These are phyloP conservation scores for Leccinum rimulosum DNA, from an alignment of 768 basidiomycete species.

Conservation along the genomic window DNA sequence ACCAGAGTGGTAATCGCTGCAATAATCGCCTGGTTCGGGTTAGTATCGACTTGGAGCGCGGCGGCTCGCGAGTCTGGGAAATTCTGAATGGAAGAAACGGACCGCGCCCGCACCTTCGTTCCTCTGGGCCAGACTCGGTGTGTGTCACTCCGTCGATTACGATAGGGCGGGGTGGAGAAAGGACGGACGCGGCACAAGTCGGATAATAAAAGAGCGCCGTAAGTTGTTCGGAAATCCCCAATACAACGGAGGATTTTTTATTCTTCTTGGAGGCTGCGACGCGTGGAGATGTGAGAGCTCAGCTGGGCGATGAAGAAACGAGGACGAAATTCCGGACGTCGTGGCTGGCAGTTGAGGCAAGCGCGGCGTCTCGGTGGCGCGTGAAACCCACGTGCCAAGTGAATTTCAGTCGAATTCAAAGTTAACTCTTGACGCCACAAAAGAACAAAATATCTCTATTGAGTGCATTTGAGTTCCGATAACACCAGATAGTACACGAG, in stretches of 20 bases:
- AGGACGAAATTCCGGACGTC: not conserved
- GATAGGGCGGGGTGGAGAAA: constrained; percentile 23
- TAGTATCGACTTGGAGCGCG: constrained; percentile 1
- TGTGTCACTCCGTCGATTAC: constrained; percentile 18
- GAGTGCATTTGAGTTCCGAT: constrained; percentile 18
- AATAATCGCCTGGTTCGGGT: not conserved
- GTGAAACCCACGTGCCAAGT: not conserved
- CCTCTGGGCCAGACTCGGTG: constrained; percentile 2
- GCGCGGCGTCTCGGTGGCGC: not conserved
- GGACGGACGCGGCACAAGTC: constrained; percentile 5
- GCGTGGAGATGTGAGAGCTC: not conserved
- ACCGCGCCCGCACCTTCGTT: not conserved
- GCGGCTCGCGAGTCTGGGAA: not conserved
- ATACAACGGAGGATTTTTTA: not conserved
- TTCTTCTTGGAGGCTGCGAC: not conserved
- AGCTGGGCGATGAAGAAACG: not conserved
- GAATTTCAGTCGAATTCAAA: not conserved
- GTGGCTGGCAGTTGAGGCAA: not conserved
- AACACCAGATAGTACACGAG: constrained; percentile 24
- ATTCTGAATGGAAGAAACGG: not conserved
- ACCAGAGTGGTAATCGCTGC: constrained; percentile 4
- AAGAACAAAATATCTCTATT: constrained; percentile 14
- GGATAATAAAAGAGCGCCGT: constrained; percentile 7
- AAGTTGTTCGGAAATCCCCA: not conserved
- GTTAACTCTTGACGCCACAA: constrained; percentile 14